These are phyloP conservation scores for Pseudopithomyces maydicus DNA, from an alignment of 2,329 filamentous ascomycete species.

Conservation along the genomic window DNA sequence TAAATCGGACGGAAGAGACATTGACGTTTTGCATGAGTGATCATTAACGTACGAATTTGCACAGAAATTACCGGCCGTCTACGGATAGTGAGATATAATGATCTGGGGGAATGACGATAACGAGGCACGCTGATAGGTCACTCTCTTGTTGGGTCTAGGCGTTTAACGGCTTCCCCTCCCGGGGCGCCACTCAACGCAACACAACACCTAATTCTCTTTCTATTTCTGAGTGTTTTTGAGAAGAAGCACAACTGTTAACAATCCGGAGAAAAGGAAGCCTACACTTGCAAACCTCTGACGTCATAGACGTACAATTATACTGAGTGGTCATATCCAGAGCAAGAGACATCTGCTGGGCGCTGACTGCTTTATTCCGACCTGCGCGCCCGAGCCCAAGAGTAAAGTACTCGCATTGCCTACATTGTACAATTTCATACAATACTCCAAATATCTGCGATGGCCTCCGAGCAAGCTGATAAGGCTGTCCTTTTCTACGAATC, in stretches of 20 bases:
- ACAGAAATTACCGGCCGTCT: neutral
- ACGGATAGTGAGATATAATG: neutral
- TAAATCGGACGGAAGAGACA: neutral
- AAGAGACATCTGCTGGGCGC: too few species aligned
- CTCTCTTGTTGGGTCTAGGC: neutral
- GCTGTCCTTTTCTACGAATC: conserved; percentile 44
- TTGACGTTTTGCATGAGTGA: neutral
- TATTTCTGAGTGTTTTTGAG: neutral
- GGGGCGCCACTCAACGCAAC: neutral
- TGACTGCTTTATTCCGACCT: too few species aligned
- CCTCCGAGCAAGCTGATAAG: conserved; percentile 26
- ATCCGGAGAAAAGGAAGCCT: too few species aligned
- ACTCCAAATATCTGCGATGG: conserved; percentile 12
- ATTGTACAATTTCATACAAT: too few species aligned
- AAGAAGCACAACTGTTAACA: too few species aligned
- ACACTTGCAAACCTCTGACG: too few species aligned
- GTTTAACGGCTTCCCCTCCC: neutral
- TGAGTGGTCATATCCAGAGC: too few species aligned
- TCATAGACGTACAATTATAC: too few species aligned
- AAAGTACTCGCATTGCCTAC: too few species aligned
- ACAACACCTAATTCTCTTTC: neutral
- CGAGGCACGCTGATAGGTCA: too few species aligned
- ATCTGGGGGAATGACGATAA: too few species aligned
- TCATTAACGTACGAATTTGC: neutral
- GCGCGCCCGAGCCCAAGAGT: too few species aligned